Evolutionary conservation across 2,329 filamentous ascomycete genomes (phyloP).

Genomic region (Fragosphaeria purpurea): DNA sequence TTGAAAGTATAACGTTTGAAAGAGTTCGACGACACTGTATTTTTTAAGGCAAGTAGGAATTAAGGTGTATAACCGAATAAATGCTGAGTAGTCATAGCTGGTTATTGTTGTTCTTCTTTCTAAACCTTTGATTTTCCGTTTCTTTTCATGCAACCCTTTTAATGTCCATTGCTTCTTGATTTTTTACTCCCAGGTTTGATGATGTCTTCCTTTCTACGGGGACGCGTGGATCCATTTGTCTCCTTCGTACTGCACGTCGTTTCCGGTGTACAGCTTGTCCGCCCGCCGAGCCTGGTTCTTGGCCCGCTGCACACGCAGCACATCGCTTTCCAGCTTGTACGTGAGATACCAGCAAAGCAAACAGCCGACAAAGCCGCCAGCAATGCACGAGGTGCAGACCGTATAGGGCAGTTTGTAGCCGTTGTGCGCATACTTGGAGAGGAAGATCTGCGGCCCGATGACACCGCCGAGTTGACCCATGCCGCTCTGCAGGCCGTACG

Average conservation of each 20-base stretch:
- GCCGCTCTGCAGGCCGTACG: conserved; percentile 7
- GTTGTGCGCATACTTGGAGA: background rate
- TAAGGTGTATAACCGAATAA: too few species aligned
- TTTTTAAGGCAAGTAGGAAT: too few species aligned
- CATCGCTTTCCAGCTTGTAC: conserved; percentile 3
- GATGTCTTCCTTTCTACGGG: background rate
- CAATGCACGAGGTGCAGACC: conserved; percentile 7
- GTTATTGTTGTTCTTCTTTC: too few species aligned
- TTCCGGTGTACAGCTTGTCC: background rate
- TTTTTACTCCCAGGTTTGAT: too few species aligned
- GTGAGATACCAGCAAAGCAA: conserved; percentile 8
- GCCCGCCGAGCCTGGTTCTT: background rate
- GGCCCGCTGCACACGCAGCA: conserved; percentile 2
- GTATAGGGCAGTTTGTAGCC: conserved; percentile 7
- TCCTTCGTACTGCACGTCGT: conserved; percentile 2
- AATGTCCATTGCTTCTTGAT: too few species aligned
- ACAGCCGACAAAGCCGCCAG: conserved; percentile 6
- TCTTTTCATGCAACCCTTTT: too few species aligned
- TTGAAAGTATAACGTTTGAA: too few species aligned
- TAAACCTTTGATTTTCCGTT: too few species aligned
- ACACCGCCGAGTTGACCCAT: conserved; percentile 9
- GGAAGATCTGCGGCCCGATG: conserved; percentile 8
- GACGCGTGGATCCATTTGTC: conserved; percentile 1
- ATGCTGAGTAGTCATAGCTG: too few species aligned
- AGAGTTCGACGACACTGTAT: too few species aligned